phyloP scores from a whole-genome alignment of 352 stramenopile genomes.

The Globisporangium nunn region DNA sequence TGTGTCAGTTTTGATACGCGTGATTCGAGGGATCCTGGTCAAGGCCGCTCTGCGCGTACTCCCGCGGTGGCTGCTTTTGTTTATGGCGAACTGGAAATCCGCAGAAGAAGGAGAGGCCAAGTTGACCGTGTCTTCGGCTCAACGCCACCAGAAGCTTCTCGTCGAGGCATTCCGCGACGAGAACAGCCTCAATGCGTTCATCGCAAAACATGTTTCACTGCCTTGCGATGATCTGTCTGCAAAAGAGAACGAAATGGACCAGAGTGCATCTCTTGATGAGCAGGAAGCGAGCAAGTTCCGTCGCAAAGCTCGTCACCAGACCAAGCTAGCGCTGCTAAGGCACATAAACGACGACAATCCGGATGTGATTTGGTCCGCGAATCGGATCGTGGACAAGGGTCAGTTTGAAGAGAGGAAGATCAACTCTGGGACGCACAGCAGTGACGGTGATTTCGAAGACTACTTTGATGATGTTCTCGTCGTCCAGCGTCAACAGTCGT shows the following conservation, averaged over 20 bases:
- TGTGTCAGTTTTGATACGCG: too few relatives aligned
- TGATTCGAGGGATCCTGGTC: too few relatives aligned
- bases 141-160: slow-evolving; percentile 7
- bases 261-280: slow-evolving; percentile 14
- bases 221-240: background rate
- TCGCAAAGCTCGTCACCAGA: slow-evolving; percentile 49
- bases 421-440: background rate
- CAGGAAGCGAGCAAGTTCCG: slow-evolving; percentile 40
- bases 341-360: slow-evolving; percentile 34
- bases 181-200: slow-evolving; percentile 25
- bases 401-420: background rate
- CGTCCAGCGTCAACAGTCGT: slow-evolving; percentile 15
- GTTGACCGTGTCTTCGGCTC: too few relatives aligned
- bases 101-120: too few relatives aligned
- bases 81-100: too few relatives aligned
- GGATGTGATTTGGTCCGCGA: slow-evolving; percentile 51
- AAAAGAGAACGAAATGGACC: background rate
- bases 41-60: too few relatives aligned
- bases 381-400: slow-evolving; percentile 10
- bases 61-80: too few relatives aligned
- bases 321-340: slow-evolving; percentile 39
- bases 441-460: background rate
- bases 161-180: slow-evolving; percentile 15
- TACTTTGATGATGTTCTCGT: slow-evolving; percentile 1
- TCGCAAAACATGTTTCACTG: slow-evolving; percentile 14